Conservation (phyloP, 2,329 filamentous ascomycete species). For the Allantophomopsis lycopodina region DNA sequence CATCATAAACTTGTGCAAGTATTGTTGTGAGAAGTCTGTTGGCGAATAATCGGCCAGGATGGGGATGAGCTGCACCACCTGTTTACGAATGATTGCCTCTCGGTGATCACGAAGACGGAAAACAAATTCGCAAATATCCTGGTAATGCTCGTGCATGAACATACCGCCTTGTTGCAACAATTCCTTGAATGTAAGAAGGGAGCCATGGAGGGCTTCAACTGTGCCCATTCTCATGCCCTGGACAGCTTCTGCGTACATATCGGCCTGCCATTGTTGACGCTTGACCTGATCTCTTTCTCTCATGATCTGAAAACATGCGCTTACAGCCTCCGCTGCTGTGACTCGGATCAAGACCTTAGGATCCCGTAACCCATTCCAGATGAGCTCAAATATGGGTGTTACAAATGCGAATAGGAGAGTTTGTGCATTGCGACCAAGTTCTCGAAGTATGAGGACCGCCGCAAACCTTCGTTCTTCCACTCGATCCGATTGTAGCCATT, state of each 20-base stretch:
- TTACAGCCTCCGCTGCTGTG: slow-evolving; percentile 84
- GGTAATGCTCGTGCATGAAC: slow-evolving; percentile 97
- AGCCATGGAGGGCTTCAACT: slow-evolving; percentile 86
- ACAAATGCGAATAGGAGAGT: slow-evolving; percentile 95
- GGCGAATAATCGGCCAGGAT: slow-evolving; percentile 88
- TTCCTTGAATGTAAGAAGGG: slow-evolving; percentile 82
- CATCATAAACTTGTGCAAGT: slow-evolving; percentile 93
- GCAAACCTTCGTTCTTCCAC: slow-evolving; percentile 89
- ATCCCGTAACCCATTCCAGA: slow-evolving; percentile 90
- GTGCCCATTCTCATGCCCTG: slow-evolving; percentile 68
- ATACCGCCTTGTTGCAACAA: slow-evolving; percentile 89
- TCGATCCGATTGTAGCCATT: slow-evolving; percentile 92
- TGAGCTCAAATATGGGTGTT: slow-evolving; percentile 85
- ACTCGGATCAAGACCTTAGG: slow-evolving; percentile 82
- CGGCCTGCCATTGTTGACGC: slow-evolving; percentile 76
- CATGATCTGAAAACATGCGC: slow-evolving; percentile 92
- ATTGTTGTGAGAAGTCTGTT: slow-evolving; percentile 72
- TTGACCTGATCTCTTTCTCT: slow-evolving; percentile 81
- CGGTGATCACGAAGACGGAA: slow-evolving; percentile 87
- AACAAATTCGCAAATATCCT: slow-evolving; percentile 84
- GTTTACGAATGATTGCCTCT: slow-evolving; percentile 75
- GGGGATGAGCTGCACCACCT: slow-evolving; percentile 83
- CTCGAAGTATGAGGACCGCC: slow-evolving; percentile 78
- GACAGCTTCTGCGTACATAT: slow-evolving; percentile 79
- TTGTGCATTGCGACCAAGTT: slow-evolving; percentile 83